Evolutionary conservation across 441 rosid species (phyloP).

Genomic region (Populus hybrid): DNA sequence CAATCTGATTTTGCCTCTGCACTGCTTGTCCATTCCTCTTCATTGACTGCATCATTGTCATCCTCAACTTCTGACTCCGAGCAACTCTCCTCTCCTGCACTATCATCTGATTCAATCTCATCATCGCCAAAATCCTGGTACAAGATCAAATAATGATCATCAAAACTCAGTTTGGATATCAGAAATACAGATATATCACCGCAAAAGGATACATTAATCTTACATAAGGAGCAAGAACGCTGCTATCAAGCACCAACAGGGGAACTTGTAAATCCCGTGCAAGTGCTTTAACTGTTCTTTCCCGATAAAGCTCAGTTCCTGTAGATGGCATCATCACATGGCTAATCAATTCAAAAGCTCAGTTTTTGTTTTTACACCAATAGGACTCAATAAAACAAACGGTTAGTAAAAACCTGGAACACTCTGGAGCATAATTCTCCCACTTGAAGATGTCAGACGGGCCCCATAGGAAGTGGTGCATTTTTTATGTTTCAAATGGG

Average conservation of each 20-base stretch:
- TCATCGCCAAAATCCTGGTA: conserved; percentile 80
- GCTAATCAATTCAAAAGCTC: conserved; percentile 16
- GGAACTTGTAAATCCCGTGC: conserved; percentile 87
- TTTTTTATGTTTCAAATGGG: conserved; percentile 74
- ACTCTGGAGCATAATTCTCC: conserved; percentile 90
- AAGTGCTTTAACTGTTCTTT: conserved; percentile 89
- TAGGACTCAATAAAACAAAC: no score
- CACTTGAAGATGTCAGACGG: conserved; percentile 76
- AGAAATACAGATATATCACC: conserved; percentile 8
- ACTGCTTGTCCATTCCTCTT: conserved; percentile 68
- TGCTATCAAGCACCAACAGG: conserved; percentile 83
- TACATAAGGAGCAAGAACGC: conserved; percentile 90
- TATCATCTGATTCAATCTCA: conserved; percentile 71
- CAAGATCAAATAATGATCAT: conserved; percentile 10
- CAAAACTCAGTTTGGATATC: conserved; percentile 13
- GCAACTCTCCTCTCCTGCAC: conserved; percentile 54
- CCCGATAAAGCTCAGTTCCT: conserved; percentile 96
- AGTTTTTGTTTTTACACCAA: no score
- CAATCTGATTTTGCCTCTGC: conserved; percentile 62
- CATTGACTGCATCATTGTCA: conserved; percentile 73
- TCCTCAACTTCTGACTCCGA: conserved; percentile 87
- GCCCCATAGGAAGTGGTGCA: conserved; percentile 57
- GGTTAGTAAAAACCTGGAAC: conserved; percentile 60
- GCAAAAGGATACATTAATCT: conserved; percentile 27
- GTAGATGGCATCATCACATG: conserved; percentile 22